Evolutionary conservation across 805 yeast genomes (phyloP).

Genomic region (Barnettozyma californica): DNA sequence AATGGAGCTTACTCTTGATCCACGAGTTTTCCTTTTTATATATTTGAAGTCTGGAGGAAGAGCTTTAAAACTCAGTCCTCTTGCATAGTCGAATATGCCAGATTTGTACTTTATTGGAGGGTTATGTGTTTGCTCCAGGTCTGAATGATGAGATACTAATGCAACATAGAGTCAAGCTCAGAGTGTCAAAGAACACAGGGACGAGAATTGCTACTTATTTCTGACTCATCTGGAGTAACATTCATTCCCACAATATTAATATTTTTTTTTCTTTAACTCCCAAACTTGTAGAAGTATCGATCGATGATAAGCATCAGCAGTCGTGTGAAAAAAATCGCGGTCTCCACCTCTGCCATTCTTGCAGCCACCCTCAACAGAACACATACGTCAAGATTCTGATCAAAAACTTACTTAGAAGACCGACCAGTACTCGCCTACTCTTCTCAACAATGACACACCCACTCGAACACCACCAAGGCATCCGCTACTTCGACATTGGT

Average conservation of each 20-base stretch:
- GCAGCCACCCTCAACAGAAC: not conserved
- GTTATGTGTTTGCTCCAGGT: constrained; percentile 1
- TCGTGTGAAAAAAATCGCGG: too few relatives aligned
- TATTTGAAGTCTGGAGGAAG: constrained; percentile 15
- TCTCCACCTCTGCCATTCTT: not conserved
- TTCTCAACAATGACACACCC: not conserved
- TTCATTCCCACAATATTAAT: not conserved
- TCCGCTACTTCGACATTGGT: constrained; percentile 39
- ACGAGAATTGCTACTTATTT: constrained; percentile 60
- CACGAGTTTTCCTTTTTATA: constrained; percentile 45
- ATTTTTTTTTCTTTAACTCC: not conserved
- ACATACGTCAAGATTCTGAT: not conserved
- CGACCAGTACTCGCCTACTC: not conserved
- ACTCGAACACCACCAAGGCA: not conserved
- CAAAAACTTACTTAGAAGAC: not conserved
- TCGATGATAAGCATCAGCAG: too few relatives aligned
- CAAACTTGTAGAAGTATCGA: not conserved
- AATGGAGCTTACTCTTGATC: constrained; percentile 82
- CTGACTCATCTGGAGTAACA: constrained; percentile 12
- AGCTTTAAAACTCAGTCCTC: constrained; percentile 17
- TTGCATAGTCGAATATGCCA: constrained; percentile 67
- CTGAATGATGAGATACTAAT: constrained; percentile 66
- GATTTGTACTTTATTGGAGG: constrained; percentile 28
- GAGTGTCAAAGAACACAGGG: constrained; percentile 48
- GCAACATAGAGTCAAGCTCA: constrained; percentile 92